Conservation (phyloP, 176 grass and related monocot species). For the Saccharum officinarum region DNA sequence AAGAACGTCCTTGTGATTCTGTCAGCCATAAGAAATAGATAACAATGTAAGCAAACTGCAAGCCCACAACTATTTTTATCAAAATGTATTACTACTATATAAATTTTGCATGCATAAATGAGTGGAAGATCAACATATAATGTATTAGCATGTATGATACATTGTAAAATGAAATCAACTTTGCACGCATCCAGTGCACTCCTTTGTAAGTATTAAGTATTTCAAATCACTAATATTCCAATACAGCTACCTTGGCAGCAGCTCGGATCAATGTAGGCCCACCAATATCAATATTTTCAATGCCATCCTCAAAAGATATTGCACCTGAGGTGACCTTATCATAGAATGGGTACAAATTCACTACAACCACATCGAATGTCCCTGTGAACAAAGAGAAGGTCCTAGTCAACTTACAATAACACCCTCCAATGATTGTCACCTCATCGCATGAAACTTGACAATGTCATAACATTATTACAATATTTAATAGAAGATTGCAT, state of each 20-base stretch:
- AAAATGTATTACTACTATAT: not conserved
- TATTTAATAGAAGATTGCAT: not conserved
- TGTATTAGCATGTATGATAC: not conserved
- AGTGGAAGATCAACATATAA: not conserved
- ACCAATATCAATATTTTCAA: slow-evolving; percentile 98
- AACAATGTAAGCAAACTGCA: not conserved
- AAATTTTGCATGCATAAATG: not conserved
- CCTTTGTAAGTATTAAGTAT: not conserved
- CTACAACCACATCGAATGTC: slow-evolving; percentile 95
- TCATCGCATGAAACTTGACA: not conserved
- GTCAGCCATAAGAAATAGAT: not conserved
- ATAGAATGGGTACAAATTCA: slow-evolving; percentile 96
- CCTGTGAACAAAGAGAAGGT: slow-evolving; percentile 36
- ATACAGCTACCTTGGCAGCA: slow-evolving; percentile 69
- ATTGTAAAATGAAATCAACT: not conserved
- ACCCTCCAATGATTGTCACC: not conserved
- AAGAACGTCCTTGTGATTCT: slow-evolving; percentile 52
- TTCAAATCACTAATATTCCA: slow-evolving; percentile 7
- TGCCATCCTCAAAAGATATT: slow-evolving; percentile 90
- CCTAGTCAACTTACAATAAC: slow-evolving; percentile 10
- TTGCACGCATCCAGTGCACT: not conserved
- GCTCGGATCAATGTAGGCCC: slow-evolving; percentile 94
- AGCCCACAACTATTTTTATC: not conserved
- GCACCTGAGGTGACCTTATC: slow-evolving; percentile 74
- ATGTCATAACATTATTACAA: not conserved